Base-by-base conservation (phyloP, 1,139 yeast genomes). In the Dujonia santamariae region DNA sequence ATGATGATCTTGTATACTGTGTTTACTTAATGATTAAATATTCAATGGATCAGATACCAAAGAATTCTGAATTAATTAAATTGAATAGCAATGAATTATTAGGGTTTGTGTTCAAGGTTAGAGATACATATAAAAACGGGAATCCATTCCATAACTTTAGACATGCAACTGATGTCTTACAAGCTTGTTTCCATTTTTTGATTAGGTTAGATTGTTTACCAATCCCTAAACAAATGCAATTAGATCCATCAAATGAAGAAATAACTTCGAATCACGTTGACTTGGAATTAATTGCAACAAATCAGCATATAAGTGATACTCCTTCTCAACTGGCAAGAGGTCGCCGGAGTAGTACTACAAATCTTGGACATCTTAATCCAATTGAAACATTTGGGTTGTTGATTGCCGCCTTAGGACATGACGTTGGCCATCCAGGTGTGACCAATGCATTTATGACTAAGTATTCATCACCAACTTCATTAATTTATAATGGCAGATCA, bases 391-490 rank as follows among this genome's bases (percentile, higher is more conserved):
- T 80, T 30, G 76, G 80, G 0, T 61, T 87, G 19, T 67, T 86
- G 28, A 68, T 88, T 17, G 86, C 96, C 1, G 95, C 96, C 1
- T 63, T 90, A 32, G 97, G 98, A 31, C 98, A 92, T 59, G 98
- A 92, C 58, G 80, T 86, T 21, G 96, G 96, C 15, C 98, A 92
- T 56, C 97, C 98, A 0, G 98, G 97, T 1, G 80, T 88, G 14
- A 87, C 95, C 9, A 87, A 88, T 56, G 78, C 79, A 29, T 80
- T 87, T 44, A 63, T 90, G 59, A 67, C 72, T 21, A 66, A 74
- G 39, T 58, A 77, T 46, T 59, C 72, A n/a, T 74, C 95, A 0
- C 88, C 90, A 7, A 66, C 86, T 18, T 77, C 94, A 2, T 56
- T 59, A 36, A 52, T 76, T 13, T 87, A 78, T 59, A 68, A 78